Conservation (phyloP, 2,329 filamentous ascomycete genomes). For the Colletotrichum godetiae region DNA sequence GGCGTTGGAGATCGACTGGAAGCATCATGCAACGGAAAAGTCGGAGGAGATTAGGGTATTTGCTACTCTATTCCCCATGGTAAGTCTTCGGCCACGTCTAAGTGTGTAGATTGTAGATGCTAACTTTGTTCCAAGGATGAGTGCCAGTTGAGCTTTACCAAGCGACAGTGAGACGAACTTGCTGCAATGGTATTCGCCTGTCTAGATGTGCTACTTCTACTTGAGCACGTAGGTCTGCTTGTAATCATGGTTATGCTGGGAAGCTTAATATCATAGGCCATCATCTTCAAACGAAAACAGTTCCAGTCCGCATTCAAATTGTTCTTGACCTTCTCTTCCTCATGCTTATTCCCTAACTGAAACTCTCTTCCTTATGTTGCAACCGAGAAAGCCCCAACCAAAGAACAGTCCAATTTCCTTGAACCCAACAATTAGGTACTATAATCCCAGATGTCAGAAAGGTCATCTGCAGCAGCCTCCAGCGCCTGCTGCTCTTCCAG, state of each 20-base stretch:
- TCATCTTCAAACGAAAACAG: neutral
- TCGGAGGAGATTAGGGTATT: slow-evolving; percentile 64
- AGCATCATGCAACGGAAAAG: slow-evolving; percentile 57
- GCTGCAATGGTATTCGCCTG: neutral
- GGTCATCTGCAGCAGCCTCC: neutral
- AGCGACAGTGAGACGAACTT: slow-evolving; percentile 36
- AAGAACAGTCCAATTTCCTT: neutral
- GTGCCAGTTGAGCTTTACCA: slow-evolving; percentile 49
- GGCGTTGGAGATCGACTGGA: slow-evolving; percentile 60
- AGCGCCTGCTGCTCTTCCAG: neutral
- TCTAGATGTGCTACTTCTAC: neutral
- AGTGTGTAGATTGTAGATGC: neutral
- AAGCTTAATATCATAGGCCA: neutral
- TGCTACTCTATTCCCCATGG: slow-evolving; percentile 61
- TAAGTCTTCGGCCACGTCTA: slow-evolving; percentile 41
- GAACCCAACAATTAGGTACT: neutral
- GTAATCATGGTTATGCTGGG: neutral
- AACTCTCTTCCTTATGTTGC: no score
- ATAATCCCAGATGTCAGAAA: neutral
- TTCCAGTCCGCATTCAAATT: neutral
- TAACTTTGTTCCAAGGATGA: slow-evolving; percentile 44
- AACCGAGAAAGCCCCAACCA: neutral
- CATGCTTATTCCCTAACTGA: neutral
- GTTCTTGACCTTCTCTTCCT: neutral
- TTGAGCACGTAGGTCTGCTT: neutral